Evolutionary conservation across 352 stramenopile genomes (phyloP), one percentile per base, ranked within the genome.

Genomic region (Globisporangium canariense): DNA sequence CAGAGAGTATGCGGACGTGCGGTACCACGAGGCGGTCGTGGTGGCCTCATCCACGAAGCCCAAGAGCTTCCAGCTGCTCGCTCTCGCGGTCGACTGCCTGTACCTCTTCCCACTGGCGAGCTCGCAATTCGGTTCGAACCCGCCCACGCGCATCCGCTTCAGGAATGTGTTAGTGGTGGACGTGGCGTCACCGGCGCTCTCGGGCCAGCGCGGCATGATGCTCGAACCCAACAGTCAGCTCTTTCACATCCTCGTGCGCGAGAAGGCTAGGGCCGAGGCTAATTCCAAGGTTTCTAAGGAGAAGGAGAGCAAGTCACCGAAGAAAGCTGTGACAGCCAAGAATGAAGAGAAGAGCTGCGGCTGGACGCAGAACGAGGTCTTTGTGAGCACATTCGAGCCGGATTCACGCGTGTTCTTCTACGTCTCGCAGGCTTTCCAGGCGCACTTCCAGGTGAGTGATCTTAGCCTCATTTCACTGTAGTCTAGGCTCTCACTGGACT

Each of bases 301-400:
- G 22, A 13, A 7, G 47, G 38, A 55, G 8, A 14, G 14, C 16
- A 46, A 18, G 52, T 62, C 54, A 6, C 34, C 43, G 34, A 51
- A 49, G n/a, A 54, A 60, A 34, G 28, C 30, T 40, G 18, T 38
- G n/a, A 22, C 14, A 6, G 25, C 16, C 30, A 11, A 10, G 22
- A 30, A 57, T 40, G 50, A 25, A 56, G 28, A 40, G 11, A 1
- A 40, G 11, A 1, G 3, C 16, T 14, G 25, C 18, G 3, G 34
- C 40, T 28, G 43, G n/a, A 38, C 9, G 25, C 13, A 40, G 30
- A 54, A 60, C 3, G 65, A 78, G 56, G 63, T 75, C 60, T 83
- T 78, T 49, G 69, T 90, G 36, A 75, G 73, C n/a, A 90, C 79
- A 5, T 89, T 90, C 54, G 81, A 90, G 58, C 77, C 77, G 3